Conservation (phyloP, 208 protist species). For the Hexamita inflata region DNA sequence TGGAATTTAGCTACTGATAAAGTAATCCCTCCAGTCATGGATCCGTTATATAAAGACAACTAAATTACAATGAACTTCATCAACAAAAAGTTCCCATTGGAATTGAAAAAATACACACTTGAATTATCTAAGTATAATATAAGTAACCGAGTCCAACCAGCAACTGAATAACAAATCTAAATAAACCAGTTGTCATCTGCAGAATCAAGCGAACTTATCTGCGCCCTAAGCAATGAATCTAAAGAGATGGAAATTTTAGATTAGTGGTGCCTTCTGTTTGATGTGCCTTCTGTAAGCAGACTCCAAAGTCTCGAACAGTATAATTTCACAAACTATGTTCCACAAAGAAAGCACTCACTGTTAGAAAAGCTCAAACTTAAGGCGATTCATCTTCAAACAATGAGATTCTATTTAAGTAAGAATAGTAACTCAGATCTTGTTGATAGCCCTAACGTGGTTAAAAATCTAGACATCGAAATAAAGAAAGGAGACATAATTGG, state of each 20-base stretch:
- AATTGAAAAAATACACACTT: neutral
- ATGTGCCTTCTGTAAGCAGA: neutral
- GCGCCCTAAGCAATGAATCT: neutral
- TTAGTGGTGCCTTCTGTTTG: neutral
- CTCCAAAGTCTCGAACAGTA: neutral
- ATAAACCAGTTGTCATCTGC: neutral
- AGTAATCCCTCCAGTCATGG: neutral
- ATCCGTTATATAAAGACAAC: neutral
- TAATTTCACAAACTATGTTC: neutral
- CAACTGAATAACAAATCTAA: too few relatives aligned
- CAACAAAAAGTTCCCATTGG: neutral
- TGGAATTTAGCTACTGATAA: neutral
- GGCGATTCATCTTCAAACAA: neutral
- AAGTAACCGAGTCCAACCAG: neutral
- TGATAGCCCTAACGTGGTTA: neutral
- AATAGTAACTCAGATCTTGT: neutral
- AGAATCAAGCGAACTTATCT: neutral
- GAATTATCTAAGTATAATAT: neutral
- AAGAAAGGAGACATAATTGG: slow-evolving; percentile 28
- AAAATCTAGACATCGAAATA: slow-evolving; percentile 33
- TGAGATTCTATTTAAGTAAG: neutral
- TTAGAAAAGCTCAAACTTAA: neutral
- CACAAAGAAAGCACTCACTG: neutral
- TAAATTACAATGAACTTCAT: neutral
- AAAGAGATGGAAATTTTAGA: neutral